These are phyloP conservation scores for Escovopsis sp. DNA, from an alignment of 2,329 filamentous ascomycete species.

Conservation along the genomic window DNA sequence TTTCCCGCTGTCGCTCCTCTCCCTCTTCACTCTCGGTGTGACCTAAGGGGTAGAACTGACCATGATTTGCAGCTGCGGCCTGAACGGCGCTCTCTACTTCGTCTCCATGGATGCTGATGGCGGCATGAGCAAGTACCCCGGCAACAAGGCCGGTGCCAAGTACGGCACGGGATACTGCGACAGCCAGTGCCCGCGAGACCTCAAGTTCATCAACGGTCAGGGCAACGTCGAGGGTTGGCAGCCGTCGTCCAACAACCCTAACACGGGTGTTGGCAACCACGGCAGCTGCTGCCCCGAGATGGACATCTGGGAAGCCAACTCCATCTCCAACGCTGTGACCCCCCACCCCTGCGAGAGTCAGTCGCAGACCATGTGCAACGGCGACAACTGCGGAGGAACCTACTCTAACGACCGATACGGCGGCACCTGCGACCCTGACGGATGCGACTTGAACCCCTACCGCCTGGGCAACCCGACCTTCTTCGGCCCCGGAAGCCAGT, in stretches of 20 bases:
- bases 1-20: no score
- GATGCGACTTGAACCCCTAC: conserved; percentile 58
- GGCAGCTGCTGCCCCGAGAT: conserved; percentile 50
- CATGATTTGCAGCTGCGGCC: conserved; percentile 45
- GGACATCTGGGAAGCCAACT: conserved; percentile 52
- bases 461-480: conserved; percentile 49
- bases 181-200: conserved; percentile 35
- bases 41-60: neutral
- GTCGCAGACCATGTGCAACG: conserved; percentile 35
- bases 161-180: conserved; percentile 46
- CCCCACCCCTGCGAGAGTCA: conserved; percentile 46
- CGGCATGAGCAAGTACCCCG: conserved; percentile 32
- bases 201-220: conserved; percentile 44
- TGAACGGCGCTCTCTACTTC: conserved; percentile 59
- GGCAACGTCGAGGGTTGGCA: conserved; percentile 39
- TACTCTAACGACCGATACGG: conserved; percentile 39
- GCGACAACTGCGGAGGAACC: conserved; percentile 37
- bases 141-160: conserved; percentile 39
- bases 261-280: conserved; percentile 35
- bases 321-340: conserved; percentile 47
- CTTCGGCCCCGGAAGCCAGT: conserved; percentile 40
- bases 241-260: conserved; percentile 36
- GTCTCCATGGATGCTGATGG: conserved; percentile 46
- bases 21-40: no score
- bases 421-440: conserved; percentile 52